phyloP scores from a whole-genome alignment of 306 rosid genomes.

The Ammopiptanthus mongolicus region DNA sequence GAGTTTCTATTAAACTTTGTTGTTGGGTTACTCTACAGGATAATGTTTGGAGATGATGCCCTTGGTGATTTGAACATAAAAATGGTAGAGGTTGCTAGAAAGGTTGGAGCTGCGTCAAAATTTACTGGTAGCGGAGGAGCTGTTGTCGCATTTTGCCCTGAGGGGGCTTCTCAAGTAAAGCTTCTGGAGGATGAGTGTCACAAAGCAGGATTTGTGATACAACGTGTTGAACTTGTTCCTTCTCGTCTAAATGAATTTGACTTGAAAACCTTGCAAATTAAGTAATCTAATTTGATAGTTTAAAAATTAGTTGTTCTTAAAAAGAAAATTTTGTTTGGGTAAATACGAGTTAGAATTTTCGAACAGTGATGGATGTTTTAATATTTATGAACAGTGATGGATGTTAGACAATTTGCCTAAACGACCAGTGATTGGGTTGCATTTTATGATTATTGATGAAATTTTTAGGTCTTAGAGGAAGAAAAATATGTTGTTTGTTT shows the following conservation, averaged over 20 bases:
- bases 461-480: too few species aligned
- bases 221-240: constrained; percentile 45
- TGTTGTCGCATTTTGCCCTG: constrained; percentile 74
- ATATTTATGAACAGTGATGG: neutral
- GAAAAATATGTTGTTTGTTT: too few species aligned
- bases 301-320: neutral
- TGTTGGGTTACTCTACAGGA: constrained; percentile 34
- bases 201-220: constrained; percentile 61
- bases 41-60: constrained; percentile 85
- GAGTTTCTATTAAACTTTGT: constrained; percentile 4
- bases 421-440: neutral
- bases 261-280: constrained; percentile 34
- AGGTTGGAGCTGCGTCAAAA: constrained; percentile 88
- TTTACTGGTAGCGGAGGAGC: constrained; percentile 99
- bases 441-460: too few species aligned
- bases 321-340: neutral
- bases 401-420: neutral
- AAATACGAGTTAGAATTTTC: neutral
- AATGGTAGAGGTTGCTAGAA: constrained; percentile 86
- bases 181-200: constrained; percentile 64
- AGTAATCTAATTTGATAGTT: neutral
- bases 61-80: constrained; percentile 75
- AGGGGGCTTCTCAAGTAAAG: constrained; percentile 68
- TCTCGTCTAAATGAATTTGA: constrained; percentile 63
- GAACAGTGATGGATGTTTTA: neutral